Percentiles rank a stretch among this genome's conserved stretches.
Conservation (phyloP, 2,329 filamentous ascomycete genomes). For the Pseudodiploospora longispora region DNA sequence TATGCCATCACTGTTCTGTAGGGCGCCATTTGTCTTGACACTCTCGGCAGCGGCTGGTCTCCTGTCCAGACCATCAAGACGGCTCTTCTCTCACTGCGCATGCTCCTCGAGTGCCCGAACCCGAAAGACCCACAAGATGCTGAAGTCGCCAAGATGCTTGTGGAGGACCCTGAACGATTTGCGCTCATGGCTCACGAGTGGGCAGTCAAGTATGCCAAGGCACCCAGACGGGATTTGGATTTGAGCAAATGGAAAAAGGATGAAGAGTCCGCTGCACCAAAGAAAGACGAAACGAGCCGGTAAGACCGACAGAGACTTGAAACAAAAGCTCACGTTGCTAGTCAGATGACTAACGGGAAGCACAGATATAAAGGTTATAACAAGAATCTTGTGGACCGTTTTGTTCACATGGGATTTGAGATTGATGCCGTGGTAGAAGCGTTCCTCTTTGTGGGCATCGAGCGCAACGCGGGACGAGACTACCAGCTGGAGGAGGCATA, state of each 20-base stretch:
- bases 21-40: constrained; percentile 96
- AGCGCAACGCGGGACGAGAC: constrained; percentile 66
- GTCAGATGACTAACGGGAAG: constrained; percentile 1
- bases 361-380: constrained; percentile 80
- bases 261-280: constrained; percentile 27
- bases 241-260: constrained; percentile 40
- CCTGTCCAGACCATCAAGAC: constrained; percentile 96
- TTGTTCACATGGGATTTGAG: constrained; percentile 86
- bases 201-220: constrained; percentile 76
- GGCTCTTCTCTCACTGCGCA: constrained; percentile 84
- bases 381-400: constrained; percentile 71
- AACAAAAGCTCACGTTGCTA: background rate
- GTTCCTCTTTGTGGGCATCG: constrained; percentile 74
- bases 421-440: constrained; percentile 79
- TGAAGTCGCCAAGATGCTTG: constrained; percentile 85
- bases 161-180: constrained; percentile 71
- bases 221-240: constrained; percentile 43
- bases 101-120: constrained; percentile 86
- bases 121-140: constrained; percentile 96
- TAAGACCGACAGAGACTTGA: constrained; percentile 11
- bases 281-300: constrained; percentile 18
- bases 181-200: constrained; percentile 79
- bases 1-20: constrained; percentile 26
- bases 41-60: constrained; percentile 82
- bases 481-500: constrained; percentile 85